Conservation (phyloP, 2,329 filamentous ascomycete genomes). For the Exophiala calicioides region DNA sequence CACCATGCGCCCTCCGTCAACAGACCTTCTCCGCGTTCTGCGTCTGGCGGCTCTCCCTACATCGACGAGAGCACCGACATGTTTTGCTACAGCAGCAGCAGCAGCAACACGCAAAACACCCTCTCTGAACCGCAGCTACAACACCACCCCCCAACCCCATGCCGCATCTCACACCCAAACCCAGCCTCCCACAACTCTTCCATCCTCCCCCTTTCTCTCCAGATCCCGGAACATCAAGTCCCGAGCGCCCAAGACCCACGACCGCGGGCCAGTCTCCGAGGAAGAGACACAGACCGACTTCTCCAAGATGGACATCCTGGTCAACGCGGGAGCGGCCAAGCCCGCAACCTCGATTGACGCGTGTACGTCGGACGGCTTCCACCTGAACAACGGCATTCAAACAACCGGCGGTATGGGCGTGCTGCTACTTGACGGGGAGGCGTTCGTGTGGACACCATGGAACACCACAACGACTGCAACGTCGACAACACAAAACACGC, state of each 20-base stretch:
- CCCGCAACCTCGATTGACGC: constrained; percentile 83
- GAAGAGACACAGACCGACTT: constrained; percentile 74
- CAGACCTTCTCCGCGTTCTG: constrained; percentile 45
- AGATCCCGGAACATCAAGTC: constrained; percentile 16
- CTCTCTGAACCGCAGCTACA: neutral
- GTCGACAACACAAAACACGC: neutral
- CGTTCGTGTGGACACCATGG: constrained; percentile 89
- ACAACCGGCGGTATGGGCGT: constrained; percentile 70
- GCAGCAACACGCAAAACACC: constrained; percentile 1
- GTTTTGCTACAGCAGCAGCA: no score
- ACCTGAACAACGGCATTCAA: constrained; percentile 76
- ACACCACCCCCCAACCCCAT: constrained; percentile 3
- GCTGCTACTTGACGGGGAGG: constrained; percentile 81
- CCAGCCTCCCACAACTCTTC: neutral
- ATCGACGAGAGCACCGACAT: no score
- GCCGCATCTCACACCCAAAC: constrained; percentile 1
- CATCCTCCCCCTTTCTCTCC: neutral
- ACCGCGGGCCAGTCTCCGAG: constrained; percentile 61
- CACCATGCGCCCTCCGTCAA: constrained; percentile 38
- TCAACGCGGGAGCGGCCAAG: constrained; percentile 69
- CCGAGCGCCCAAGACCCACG: constrained; percentile 46
- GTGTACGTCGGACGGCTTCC: constrained; percentile 80
- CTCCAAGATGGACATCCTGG: constrained; percentile 73
- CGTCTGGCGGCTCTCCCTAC: constrained; percentile 36
- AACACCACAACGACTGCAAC: neutral